A percentile compares a stretch with the other conserved stretches of the same genome.
Evolutionary conservation across 805 yeast genomes (phyloP).

Genomic region (Scheffersomyces lignosus): DNA sequence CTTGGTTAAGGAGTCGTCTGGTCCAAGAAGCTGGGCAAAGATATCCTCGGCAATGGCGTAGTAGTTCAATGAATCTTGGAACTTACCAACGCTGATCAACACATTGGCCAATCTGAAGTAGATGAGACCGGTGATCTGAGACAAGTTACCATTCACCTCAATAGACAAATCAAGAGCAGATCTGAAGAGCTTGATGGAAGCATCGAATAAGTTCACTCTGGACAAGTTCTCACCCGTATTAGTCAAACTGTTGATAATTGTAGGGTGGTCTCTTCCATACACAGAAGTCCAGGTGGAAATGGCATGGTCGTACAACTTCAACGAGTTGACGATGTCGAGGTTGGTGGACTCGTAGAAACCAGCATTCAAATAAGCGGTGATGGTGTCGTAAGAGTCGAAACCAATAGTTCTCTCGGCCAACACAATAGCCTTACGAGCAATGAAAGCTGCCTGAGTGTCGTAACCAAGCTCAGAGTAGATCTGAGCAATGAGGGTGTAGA

Average conservation of each 20-base stretch:
- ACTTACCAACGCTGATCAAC: slow-evolving; percentile 51
- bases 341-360: slow-evolving; percentile 69
- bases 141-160: slow-evolving; percentile 53
- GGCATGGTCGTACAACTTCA: slow-evolving; percentile 62
- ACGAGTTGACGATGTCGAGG: slow-evolving; percentile 58
- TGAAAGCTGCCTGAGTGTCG: slow-evolving; percentile 57
- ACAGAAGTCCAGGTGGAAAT: slow-evolving; percentile 56
- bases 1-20: slow-evolving; percentile 62
- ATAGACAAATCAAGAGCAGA: slow-evolving; percentile 53
- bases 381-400: slow-evolving; percentile 73
- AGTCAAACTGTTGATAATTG: slow-evolving; percentile 59
- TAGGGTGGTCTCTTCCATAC: slow-evolving; percentile 70
- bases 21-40: slow-evolving; percentile 62
- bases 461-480: slow-evolving; percentile 61
- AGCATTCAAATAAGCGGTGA: slow-evolving; percentile 70
- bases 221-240: slow-evolving; percentile 63
- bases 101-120: slow-evolving; percentile 61
- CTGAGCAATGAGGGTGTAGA: slow-evolving; percentile 65
- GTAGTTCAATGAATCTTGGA: slow-evolving; percentile 55
- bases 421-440: slow-evolving; percentile 66
- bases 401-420: slow-evolving; percentile 83
- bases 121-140: slow-evolving; percentile 63
- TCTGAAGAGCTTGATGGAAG: slow-evolving; percentile 54
- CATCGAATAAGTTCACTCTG: slow-evolving; percentile 45
- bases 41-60: slow-evolving; percentile 56